phyloP scores from a whole-genome alignment of 495 filamentous ascomycete genomes.

The Pseudevernia furfuracea region DNA sequence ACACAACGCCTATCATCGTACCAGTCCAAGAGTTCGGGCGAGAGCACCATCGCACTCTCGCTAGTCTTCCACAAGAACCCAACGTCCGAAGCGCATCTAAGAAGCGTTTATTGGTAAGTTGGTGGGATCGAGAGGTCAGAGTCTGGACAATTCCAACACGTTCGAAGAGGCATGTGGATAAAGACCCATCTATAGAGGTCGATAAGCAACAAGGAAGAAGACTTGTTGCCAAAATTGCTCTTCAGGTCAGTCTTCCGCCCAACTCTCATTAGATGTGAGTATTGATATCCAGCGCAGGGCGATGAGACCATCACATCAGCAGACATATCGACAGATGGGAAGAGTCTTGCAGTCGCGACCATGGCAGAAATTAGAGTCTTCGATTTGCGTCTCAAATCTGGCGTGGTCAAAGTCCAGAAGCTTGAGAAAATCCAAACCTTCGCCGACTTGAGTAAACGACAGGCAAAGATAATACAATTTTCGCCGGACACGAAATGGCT shows the following conservation, averaged over 20 bases:
- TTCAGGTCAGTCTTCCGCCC: constrained; percentile 24
- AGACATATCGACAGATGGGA: constrained; percentile 63
- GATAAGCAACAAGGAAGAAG: constrained; percentile 26
- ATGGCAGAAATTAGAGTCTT: constrained; percentile 74
- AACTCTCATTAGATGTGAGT: constrained; percentile 46
- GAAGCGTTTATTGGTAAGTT: constrained; percentile 71
- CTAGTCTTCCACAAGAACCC: constrained; percentile 70
- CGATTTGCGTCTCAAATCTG: constrained; percentile 44
- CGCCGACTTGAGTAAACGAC: constrained; percentile 39
- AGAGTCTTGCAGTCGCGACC: constrained; percentile 69
- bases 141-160: constrained; percentile 54
- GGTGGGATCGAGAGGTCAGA: constrained; percentile 84
- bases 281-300: constrained; percentile 40
- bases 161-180: background rate
- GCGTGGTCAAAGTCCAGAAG: constrained; percentile 59
- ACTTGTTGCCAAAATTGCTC: constrained; percentile 30
- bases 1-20: constrained; percentile 70
- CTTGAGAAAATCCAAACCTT: constrained; percentile 59
- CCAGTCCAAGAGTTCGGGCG: constrained; percentile 73
- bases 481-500: constrained; percentile 50
- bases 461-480: constrained; percentile 57
- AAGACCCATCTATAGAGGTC: background rate
- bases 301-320: constrained; percentile 85
- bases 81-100: constrained; percentile 61
- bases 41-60: constrained; percentile 71